Percentiles rank a stretch among this genome's conserved stretches.
Conservation (phyloP, 2,329 filamentous ascomycete species). For the Colletotrichum sansevieriae region DNA sequence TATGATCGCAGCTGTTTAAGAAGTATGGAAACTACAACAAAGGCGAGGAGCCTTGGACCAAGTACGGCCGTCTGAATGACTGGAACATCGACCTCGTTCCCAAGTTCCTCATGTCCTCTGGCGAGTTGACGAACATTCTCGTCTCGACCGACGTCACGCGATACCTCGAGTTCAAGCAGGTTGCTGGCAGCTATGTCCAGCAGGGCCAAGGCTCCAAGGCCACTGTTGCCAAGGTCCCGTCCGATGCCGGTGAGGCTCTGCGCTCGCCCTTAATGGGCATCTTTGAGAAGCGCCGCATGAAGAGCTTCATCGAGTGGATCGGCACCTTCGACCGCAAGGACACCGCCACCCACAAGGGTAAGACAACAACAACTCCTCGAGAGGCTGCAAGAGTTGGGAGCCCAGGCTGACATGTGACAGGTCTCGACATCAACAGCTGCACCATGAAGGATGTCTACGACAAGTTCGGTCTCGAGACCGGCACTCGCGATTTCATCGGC, state of each 20-base stretch:
- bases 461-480: slow-evolving; percentile 92
- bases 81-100: slow-evolving; percentile 99
- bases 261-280: slow-evolving; percentile 95
- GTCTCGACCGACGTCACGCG: slow-evolving; percentile 93
- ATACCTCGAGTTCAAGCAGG: slow-evolving; percentile 93
- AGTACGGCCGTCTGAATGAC: slow-evolving; percentile 95
- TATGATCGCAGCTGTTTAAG: slow-evolving; percentile 82
- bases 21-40: slow-evolving; percentile 87
- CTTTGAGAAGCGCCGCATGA: slow-evolving; percentile 97
- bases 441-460: slow-evolving; percentile 99
- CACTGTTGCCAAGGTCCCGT: slow-evolving; percentile 96
- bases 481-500: slow-evolving; percentile 95
- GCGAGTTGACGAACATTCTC: slow-evolving; percentile 98
- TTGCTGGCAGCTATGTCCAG: slow-evolving; percentile 96
- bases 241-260: slow-evolving; percentile 90
- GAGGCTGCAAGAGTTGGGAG: not conserved
- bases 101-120: slow-evolving; percentile 98
- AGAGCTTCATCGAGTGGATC: slow-evolving; percentile 97
- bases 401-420: slow-evolving; percentile 57
- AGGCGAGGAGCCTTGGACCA: slow-evolving; percentile 95
- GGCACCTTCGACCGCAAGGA: slow-evolving; percentile 87
- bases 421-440: slow-evolving; percentile 81
- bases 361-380: slow-evolving; percentile 44
- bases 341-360: slow-evolving; percentile 90
- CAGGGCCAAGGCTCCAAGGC: slow-evolving; percentile 86